Base-by-base conservation (phyloP, 129 eudicot genomes). In the Chrysanthemum makinoi region DNA sequence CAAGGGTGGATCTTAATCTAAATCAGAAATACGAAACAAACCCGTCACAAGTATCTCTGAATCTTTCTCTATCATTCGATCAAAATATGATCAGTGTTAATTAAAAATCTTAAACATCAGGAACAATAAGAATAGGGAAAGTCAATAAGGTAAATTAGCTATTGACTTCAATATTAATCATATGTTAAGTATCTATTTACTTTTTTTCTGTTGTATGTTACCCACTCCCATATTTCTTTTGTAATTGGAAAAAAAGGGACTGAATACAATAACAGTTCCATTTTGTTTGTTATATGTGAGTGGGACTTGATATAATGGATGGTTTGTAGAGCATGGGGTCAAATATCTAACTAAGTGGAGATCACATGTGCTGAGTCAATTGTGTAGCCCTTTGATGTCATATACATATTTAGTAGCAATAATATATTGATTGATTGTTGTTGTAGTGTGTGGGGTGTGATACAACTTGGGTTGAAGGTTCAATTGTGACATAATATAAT, bases 41-140 rank as follows among this genome's bases (percentile, higher is more conserved):
- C 16, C 60, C 66, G 0, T 50, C 67, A n/a, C 68, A 67, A 26
- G 17, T 83, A 30, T 83, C 86, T 5, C 66, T 83, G 12, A 70
- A 75, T 66, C 80, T 83, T 6, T 83, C 81, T 5, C 67, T 83
- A 61, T 75, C 78, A 16, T 78, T 70, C 74, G 56, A 66, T 18
- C 86, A 71, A 6, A 53, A 69, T 60, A 82, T 78, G 73, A 79
- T 82, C 54, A 78, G 86, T 54, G 83, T 82, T 52, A 73, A 68
- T 59, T 82, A 58, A 78, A 52, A 9, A 49, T 57, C 66, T 30
- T 26, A 13, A 49, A 17, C 14, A 30, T 24, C 8, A 15, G 4
- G n/a, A 22, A 67, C 2, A 80, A 74, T 39, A 78, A 78, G 53
- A 47, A 54, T 49, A 65, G 77, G 69, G 68, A 65, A 72, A 75